Conservation (phyloP, 2,329 filamentous ascomycete species). For the Dothideomycetidae sp. region DNA sequence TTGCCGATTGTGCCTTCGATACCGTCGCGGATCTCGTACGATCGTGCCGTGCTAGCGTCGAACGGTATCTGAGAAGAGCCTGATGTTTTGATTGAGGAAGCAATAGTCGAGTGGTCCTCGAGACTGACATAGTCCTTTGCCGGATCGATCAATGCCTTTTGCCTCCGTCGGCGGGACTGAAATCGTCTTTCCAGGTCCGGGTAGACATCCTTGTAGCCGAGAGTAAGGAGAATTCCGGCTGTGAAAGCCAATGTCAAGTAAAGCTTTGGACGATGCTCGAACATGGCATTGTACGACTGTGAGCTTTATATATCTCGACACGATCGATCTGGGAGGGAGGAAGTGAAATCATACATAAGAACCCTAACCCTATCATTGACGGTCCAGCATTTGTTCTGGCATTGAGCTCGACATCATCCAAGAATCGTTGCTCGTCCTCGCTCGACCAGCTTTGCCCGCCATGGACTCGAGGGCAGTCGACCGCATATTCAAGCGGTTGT, state of each 20-base stretch:
- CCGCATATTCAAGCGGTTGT: slow-evolving; percentile 73
- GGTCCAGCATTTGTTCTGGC: no score
- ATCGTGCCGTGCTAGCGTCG: slow-evolving; percentile 10
- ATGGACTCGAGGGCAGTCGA: slow-evolving; percentile 76
- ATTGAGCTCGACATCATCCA: no score
- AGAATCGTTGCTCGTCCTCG: no score
- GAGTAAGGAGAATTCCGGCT: slow-evolving; percentile 59
- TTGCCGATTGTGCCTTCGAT: slow-evolving; percentile 88
- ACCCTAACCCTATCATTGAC: not conserved
- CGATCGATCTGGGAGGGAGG: not conserved
- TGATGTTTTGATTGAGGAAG: slow-evolving; percentile 10
- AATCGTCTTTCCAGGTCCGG: slow-evolving; percentile 56
- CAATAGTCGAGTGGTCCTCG: slow-evolving; percentile 27
- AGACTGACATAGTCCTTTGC: slow-evolving; percentile 16
- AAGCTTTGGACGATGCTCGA: slow-evolving; percentile 6
- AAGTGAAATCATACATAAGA: no score
- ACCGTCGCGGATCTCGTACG: slow-evolving; percentile 48
- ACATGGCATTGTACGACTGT: not conserved
- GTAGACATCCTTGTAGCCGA: slow-evolving; percentile 69
- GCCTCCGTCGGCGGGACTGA: slow-evolving; percentile 27
- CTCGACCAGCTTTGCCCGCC: slow-evolving; percentile 3
- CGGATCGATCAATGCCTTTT: slow-evolving; percentile 15
- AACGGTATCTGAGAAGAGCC: not conserved
- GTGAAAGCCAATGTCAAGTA: slow-evolving; percentile 38
- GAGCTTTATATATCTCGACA: not conserved